These are phyloP conservation scores for Kwoniella sp. DNA, from an alignment of 768 basidiomycete species.

Conservation along the genomic window DNA sequence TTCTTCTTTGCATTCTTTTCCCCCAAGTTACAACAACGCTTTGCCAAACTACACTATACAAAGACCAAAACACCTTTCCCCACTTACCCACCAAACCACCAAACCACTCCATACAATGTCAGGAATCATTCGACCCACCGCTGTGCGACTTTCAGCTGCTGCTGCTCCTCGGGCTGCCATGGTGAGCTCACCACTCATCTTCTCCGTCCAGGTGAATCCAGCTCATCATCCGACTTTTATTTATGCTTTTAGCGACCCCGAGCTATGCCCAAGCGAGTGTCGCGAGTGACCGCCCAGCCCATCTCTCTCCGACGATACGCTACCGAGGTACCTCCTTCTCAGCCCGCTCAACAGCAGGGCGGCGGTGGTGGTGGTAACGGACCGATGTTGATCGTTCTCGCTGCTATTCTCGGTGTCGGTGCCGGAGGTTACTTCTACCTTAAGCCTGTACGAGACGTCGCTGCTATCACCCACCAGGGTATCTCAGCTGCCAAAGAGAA, in stretches of 20 bases:
- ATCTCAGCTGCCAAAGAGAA: conserved; percentile 40
- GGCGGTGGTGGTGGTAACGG: conserved; percentile 25
- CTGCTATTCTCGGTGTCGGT: conserved; percentile 45
- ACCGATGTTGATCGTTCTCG: conserved; percentile 48
- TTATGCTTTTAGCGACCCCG: conserved; percentile 13
- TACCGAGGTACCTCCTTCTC: conserved; percentile 20
- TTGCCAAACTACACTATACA: background rate
- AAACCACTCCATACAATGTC: conserved; percentile 10
- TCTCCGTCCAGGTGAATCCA: background rate
- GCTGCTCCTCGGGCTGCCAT: conserved; percentile 19
- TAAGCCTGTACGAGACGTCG: conserved; percentile 51
- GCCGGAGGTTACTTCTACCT: conserved; percentile 46
- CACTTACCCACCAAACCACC: background rate
- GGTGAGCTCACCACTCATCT: conserved; percentile 7
- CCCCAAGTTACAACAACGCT: background rate
- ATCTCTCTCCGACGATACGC: conserved; percentile 24
- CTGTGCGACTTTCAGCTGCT: conserved; percentile 28
- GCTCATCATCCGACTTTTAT: background rate
- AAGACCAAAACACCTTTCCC: background rate
- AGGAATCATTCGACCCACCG: conserved; percentile 27
- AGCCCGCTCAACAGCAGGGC: conserved; percentile 2
- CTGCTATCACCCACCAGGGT: conserved; percentile 34
- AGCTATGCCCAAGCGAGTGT: conserved; percentile 11
- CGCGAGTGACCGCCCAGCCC: conserved; percentile 3
- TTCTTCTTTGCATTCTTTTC: background rate